Base-by-base conservation (phyloP, 345 rosid genomes). In the Rhodomyrtus tomentosa region DNA sequence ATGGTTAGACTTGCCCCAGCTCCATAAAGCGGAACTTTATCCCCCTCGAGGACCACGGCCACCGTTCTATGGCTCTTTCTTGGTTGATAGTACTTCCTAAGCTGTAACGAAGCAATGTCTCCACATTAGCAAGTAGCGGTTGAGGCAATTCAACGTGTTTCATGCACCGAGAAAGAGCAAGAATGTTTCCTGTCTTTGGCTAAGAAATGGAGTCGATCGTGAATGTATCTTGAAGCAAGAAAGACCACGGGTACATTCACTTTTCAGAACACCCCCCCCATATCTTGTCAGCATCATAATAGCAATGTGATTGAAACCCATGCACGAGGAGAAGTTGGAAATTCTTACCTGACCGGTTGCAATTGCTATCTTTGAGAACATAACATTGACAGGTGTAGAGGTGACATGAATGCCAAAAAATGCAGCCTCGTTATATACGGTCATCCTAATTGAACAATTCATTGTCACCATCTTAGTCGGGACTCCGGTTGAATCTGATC, bases 371-470 rank as follows among this genome's bases (percentile, higher is more conserved):
- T 92, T 88, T 4, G 95, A 93, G 88, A 91, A 95, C 50, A 93
- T 89, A 68, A 96, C 92, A 68, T 93, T 89, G 87, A 95, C 87
- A 7, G 92, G 89, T 12, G 92, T 83, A 79, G 96, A 89, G 88
- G 91, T 92, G 82, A 95, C 96, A 84, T 95, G 96, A 83, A 95
- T 94, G 22, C 99, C 98, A 83, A 95, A 96, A 91, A 94, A 90
- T 22, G 95, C 88, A 68, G 97, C 98, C 49, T 94, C 97, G 85
- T 93, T 95, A 86, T 95, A 84, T 36, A 95, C 87, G 25, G 86
- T 88, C 90, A 96, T 89, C 74, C 86, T 90, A 82, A 96, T 82
- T 5, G 99, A 90, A 85, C 92, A 94, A 73, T 93, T 93, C 88
- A 91, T 82, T 22, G 95, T 95, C 22, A 94, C 88, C 91, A 96